Conservation (phyloP, 768 basidiomycete species). For the Amanita rimosa region DNA sequence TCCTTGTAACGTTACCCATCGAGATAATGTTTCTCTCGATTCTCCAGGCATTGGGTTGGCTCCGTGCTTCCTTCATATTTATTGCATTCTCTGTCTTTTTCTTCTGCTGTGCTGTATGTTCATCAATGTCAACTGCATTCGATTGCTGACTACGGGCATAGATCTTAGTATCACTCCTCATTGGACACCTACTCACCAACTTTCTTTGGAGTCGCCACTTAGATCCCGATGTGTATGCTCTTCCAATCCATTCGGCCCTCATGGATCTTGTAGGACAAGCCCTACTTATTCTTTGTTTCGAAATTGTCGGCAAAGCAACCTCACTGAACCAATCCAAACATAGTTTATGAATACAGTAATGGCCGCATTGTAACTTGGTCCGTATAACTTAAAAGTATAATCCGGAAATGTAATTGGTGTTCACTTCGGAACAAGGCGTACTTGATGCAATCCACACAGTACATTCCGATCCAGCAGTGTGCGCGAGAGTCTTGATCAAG, state of each 20-base stretch:
- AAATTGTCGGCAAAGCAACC: neutral
- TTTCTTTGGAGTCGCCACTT: constrained; percentile 67
- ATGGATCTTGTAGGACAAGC: constrained; percentile 7
- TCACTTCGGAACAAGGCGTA: too few relatives aligned
- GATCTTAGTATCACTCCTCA: constrained; percentile 58
- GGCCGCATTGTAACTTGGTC: neutral
- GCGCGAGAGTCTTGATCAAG: neutral
- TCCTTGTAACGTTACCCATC: constrained; percentile 70
- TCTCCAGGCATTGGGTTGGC: constrained; percentile 65
- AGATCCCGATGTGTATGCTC: constrained; percentile 88
- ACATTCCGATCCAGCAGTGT: neutral
- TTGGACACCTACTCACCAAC: constrained; percentile 58
- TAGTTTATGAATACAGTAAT: neutral
- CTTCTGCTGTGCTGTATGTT: constrained; percentile 69
- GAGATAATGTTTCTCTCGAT: constrained; percentile 63
- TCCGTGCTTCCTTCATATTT: constrained; percentile 59
- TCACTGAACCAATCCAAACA: neutral
- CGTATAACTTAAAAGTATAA: constrained; percentile 2
- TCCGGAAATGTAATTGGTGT: too few relatives aligned
- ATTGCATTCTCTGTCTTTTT: constrained; percentile 53
- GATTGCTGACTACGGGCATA: constrained; percentile 19
- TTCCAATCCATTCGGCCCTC: constrained; percentile 86
- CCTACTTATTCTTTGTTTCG: constrained; percentile 5
- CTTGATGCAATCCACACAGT: neutral
- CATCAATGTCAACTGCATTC: constrained; percentile 3